Evolutionary conservation across 306 rosid species (phyloP).

Genomic region (Corylus heterophylla): DNA sequence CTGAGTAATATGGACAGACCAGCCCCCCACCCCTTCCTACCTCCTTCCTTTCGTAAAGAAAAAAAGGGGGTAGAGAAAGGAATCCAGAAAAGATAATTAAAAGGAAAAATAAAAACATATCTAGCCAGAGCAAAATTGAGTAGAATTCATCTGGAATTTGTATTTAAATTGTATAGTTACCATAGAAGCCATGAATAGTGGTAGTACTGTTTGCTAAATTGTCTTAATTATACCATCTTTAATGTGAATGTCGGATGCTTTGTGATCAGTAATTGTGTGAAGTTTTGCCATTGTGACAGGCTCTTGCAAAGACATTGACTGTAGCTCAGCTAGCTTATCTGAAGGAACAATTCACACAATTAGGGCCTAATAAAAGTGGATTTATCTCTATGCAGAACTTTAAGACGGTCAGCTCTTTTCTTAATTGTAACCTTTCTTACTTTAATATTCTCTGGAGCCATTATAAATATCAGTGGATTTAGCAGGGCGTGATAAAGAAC

Average conservation of each 20-base stretch:
- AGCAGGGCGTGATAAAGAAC: conserved; percentile 63
- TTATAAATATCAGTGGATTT: conserved; percentile 26
- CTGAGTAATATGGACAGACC: background rate
- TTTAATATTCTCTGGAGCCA: conserved; percentile 19
- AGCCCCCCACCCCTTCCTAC: background rate
- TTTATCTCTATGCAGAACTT: conserved; percentile 84
- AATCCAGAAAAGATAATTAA: background rate
- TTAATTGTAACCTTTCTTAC: background rate
- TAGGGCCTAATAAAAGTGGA: conserved; percentile 82
- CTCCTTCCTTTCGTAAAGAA: background rate
- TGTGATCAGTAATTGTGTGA: conserved; percentile 2
- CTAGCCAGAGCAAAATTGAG: background rate
- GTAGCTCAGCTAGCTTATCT: conserved; percentile 68
- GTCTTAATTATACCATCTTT: background rate
- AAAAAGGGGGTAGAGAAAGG: background rate
- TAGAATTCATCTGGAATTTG: background rate
- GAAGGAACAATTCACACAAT: conserved; percentile 62
- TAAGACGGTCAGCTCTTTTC: conserved; percentile 58
- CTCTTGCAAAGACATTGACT: conserved; percentile 78
- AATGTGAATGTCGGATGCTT: background rate
- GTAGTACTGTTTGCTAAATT: background rate
- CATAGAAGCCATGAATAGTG: conserved; percentile 5
- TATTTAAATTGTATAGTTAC: background rate
- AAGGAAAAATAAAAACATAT: background rate
- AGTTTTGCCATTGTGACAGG: conserved; percentile 51